Base-by-base conservation (phyloP, 352 stramenopile genomes). In the Phytophthora palmivora region DNA sequence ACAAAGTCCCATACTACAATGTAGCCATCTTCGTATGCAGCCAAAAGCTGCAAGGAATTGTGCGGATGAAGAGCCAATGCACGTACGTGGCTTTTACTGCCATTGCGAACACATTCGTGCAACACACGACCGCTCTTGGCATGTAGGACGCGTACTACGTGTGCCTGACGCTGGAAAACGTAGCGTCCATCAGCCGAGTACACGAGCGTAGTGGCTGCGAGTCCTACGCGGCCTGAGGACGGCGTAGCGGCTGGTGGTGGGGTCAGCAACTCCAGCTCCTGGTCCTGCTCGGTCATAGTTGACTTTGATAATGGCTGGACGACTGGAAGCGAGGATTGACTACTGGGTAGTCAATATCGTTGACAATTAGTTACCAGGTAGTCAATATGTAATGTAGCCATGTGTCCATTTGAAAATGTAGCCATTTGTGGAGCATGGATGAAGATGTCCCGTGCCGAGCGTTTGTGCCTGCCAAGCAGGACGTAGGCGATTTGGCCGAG, bases 1-100 rank as follows among this genome's bases (percentile, higher is more conserved):
- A 80, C 74, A 47, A 92, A 88, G 66, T 95, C 87, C 84, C 84
- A 95, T 7, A 92, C 52, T 6, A 89, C 21, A 30, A 94, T 62
- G 46, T 78, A 68, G 56, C 82, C 76, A 62, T 95, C 83, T 18
- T 73, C 72, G 47, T 93, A 94, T 15, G 79, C 76, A 11, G 76
- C 83, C 22, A 91, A 59, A 6, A 95, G 58, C 51, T 94, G 84
- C 55, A 89, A 68, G 14, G 77, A 64, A 21, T 91, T 89, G 64
- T 85, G 78, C 22, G 87, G 83, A 48, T 95, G 84, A 50, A 90
- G 58, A 22, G 81, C 84, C 4, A 95, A 32, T 19, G 81, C 73
- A 4, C 63, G 70, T n/a, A 89, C 67, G 0, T 77, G 48, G 30
- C 70, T 71, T 6, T 61, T 42, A 19, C 24, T 59, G 36, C 16